Base-by-base conservation (phyloP, 257 asterid species). In the Nicotiana obtusifolia region DNA sequence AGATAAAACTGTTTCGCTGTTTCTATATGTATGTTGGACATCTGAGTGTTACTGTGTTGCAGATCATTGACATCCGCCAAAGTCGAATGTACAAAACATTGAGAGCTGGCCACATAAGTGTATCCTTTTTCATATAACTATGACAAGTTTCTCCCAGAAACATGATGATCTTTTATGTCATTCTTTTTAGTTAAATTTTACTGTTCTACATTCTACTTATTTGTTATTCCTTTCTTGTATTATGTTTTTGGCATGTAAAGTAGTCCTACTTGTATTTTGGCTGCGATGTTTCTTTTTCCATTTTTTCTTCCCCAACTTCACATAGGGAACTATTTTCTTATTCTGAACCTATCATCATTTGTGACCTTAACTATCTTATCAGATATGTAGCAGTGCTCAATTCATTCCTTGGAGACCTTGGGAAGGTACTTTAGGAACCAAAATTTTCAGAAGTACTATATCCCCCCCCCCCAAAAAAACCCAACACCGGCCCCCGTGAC, bases 381-480 rank as follows among this genome's bases (percentile, higher is more conserved):
- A 96, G 99, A 94, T 96, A 52, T 93, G 98, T 88, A 96, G 98
- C 88, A 86, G 93, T 59, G 97, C 89, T 83, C 97, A 91, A 76
- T 94, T 94, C 86, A 95, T 94, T 89, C 98, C 98, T 68, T 96
- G 99, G 99, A 92, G 91, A 89, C 87, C 91, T 61, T 94, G 99
- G 99, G 95, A 93, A 92, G 99, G 98, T 96, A 92, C 47, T 56
- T 68, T 83, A 67, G 66, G 35, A 26, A 71, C 52, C 59, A 68
- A 61, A 79, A n/a, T 66, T 47, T 80, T 67, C 20, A 6, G 44
- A 60, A n/a, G n/a, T 60, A 10, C 59, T 78, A 22, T 1, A 4
- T 8, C 59, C 24, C 20, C 61, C 11, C 37, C 35, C 35, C 35
- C 44, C 44, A 10, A 10, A 10, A 28, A 28, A 35, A 6, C 37